Conservation (phyloP, 306 rosid species). For the Argentina anserina region DNA sequence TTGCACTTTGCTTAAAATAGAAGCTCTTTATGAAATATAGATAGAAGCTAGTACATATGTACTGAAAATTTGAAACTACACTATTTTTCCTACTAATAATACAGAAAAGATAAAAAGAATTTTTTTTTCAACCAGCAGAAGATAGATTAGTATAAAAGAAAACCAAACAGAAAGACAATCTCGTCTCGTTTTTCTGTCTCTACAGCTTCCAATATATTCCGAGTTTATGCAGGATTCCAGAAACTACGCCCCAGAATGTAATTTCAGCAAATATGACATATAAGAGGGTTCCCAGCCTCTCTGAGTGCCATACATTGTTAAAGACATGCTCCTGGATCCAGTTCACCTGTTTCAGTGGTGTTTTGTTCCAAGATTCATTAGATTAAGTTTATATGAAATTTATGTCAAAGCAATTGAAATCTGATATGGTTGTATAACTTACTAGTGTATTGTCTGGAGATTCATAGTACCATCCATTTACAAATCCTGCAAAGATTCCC, state of each 20-base stretch:
- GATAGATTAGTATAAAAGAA: not conserved
- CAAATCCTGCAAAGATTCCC: slow-evolving; percentile 82
- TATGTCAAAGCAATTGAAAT: not conserved
- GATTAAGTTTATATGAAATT: not conserved
- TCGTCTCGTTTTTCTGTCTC: not conserved
- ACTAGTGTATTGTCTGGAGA: slow-evolving; percentile 45
- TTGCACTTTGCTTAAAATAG: not conserved
- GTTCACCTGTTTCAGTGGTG: slow-evolving; percentile 39
- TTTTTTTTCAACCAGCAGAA: not conserved
- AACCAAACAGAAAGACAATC: not conserved
- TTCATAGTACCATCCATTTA: slow-evolving; percentile 80
- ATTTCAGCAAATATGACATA: slow-evolving; percentile 85
- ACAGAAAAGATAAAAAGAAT: not conserved
- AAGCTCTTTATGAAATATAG: not conserved
- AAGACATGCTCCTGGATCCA: slow-evolving; percentile 68
- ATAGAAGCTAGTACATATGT: not conserved
- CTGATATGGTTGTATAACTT: slow-evolving; percentile 21
- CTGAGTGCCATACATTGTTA: slow-evolving; percentile 62
- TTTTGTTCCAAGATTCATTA: not conserved
- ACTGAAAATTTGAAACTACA: not conserved
- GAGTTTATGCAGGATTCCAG: slow-evolving; percentile 78
- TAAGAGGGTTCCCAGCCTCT: slow-evolving; percentile 66
- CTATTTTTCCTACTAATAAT: not conserved
- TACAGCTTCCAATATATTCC: slow-evolving; percentile 71
- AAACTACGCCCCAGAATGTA: slow-evolving; percentile 69